Conservation (phyloP, 2,329 filamentous ascomycete genomes). For the Apiospora saccharicola region DNA sequence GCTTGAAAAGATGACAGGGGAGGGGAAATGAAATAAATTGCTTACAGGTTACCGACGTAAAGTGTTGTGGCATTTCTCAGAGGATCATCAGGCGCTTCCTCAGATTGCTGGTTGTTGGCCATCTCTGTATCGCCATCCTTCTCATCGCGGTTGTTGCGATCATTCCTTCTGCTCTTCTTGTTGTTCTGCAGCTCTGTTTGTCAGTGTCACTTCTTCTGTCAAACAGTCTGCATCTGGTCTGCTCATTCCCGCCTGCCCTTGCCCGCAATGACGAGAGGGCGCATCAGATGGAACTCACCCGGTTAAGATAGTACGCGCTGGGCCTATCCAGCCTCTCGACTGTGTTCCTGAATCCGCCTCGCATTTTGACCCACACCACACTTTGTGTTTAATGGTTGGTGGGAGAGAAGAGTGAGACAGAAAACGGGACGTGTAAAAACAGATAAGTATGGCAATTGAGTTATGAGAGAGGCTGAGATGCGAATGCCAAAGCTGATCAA, state of each 20-base stretch:
- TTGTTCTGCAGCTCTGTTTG: constrained; percentile 42
- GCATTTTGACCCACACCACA: constrained; percentile 48
- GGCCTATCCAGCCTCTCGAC: constrained; percentile 93
- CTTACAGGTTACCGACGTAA: constrained; percentile 94
- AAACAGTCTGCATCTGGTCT: not conserved
- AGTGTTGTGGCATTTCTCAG: constrained; percentile 90
- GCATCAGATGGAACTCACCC: constrained; percentile 61
- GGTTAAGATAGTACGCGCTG: constrained; percentile 89
- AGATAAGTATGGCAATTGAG: not conserved
- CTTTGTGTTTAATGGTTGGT: constrained; percentile 13
- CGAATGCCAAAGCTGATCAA: constrained; percentile 6
- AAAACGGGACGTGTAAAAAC: no score
- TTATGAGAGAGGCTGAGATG: not conserved
- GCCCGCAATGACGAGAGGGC: not conserved
- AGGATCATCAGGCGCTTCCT: constrained; percentile 74
- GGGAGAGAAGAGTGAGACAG: not conserved
- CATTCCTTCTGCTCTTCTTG: constrained; percentile 75
- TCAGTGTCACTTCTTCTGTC: not conserved
- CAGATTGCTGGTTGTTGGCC: constrained; percentile 45
- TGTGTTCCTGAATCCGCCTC: constrained; percentile 66
- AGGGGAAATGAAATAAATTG: constrained; percentile 30
- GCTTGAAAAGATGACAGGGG: not conserved
- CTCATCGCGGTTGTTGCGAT: constrained; percentile 52
- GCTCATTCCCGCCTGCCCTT: not conserved
- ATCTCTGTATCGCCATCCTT: constrained; percentile 64